Evolutionary conservation across 2,329 filamentous ascomycete genomes (phyloP).

Genomic region (Botrytis hyacinthi): DNA sequence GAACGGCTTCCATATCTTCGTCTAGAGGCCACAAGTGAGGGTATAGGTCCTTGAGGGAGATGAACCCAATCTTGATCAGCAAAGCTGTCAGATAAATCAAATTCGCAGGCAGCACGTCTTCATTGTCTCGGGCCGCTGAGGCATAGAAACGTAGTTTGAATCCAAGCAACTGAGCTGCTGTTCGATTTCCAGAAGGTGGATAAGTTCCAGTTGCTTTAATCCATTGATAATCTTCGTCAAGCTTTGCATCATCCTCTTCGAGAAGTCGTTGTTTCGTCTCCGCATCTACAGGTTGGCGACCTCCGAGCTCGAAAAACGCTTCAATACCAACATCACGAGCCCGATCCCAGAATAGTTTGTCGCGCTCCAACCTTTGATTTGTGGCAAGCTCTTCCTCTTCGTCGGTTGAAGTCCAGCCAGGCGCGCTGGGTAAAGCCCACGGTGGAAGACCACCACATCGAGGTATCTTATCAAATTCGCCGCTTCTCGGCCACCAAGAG

Average conservation of each 20-base stretch:
- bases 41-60: slow-evolving; percentile 87
- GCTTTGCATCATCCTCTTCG: slow-evolving; percentile 42
- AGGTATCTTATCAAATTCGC: slow-evolving; percentile 46
- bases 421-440: slow-evolving; percentile 77
- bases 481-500: slow-evolving; percentile 89
- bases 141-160: slow-evolving; percentile 98
- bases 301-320: slow-evolving; percentile 88
- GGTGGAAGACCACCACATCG: slow-evolving; percentile 66
- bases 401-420: slow-evolving; percentile 61
- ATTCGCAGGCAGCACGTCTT: slow-evolving; percentile 83
- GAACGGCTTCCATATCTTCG: slow-evolving; percentile 74
- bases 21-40: slow-evolving; percentile 87
- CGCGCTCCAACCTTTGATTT: slow-evolving; percentile 60
- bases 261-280: slow-evolving; percentile 50
- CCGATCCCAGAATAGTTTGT: slow-evolving; percentile 75
- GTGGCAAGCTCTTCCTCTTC: slow-evolving; percentile 63
- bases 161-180: slow-evolving; percentile 89
- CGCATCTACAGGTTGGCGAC: slow-evolving; percentile 61
- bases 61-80: slow-evolving; percentile 95
- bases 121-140: slow-evolving; percentile 69
- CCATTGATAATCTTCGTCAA: slow-evolving; percentile 66
- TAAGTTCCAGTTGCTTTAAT: slow-evolving; percentile 76
- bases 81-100: slow-evolving; percentile 88
- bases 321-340: slow-evolving; percentile 73
- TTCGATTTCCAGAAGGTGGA: slow-evolving; percentile 81